These are phyloP conservation scores for Phytophthora meadii DNA, from an alignment of 352 stramenopile genomes.

Conservation along the genomic window DNA sequence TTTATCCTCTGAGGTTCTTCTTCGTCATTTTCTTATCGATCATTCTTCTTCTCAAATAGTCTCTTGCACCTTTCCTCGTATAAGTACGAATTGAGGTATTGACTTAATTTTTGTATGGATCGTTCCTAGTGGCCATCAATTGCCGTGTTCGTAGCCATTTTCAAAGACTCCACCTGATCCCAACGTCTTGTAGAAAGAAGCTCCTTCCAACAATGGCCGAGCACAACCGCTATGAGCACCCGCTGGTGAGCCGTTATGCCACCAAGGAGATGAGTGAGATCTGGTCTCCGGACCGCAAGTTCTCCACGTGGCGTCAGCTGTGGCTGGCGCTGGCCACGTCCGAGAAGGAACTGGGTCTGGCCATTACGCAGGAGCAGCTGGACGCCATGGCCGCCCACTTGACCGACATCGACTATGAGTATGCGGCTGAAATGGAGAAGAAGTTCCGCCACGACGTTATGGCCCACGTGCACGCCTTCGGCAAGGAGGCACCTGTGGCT, in stretches of 20 bases:
- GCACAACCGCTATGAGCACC: slow-evolving; percentile 90
- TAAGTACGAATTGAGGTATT: background rate
- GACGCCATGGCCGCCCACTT: slow-evolving; percentile 96
- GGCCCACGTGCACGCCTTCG: slow-evolving; percentile 99
- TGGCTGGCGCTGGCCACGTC: slow-evolving; percentile 97
- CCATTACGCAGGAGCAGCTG: slow-evolving; percentile 98
- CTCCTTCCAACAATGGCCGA: slow-evolving; percentile 28
- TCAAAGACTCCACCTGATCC: slow-evolving; percentile 10
- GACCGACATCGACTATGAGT: slow-evolving; percentile 98
- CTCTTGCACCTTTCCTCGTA: too few species aligned
- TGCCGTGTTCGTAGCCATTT: slow-evolving; percentile 8
- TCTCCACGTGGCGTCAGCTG: slow-evolving; percentile 98
- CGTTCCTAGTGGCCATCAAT: background rate
- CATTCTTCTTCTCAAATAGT: too few species aligned
- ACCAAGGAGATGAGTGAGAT: slow-evolving; percentile 99
- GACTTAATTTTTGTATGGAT: too few species aligned
- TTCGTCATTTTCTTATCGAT: too few species aligned
- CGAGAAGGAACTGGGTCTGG: slow-evolving; percentile 97
- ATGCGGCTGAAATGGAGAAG: slow-evolving; percentile 97
- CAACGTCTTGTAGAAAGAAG: background rate
- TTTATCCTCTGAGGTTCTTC: too few species aligned
- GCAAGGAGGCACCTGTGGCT: slow-evolving; percentile 94
- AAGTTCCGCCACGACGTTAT: slow-evolving; percentile 99
- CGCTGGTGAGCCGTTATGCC: slow-evolving; percentile 94
- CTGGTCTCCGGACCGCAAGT: slow-evolving; percentile 98